These are phyloP conservation scores for Salmacisia buchloeana DNA, from an alignment of 1,284 basidiomycete species.

Conservation along the genomic window DNA sequence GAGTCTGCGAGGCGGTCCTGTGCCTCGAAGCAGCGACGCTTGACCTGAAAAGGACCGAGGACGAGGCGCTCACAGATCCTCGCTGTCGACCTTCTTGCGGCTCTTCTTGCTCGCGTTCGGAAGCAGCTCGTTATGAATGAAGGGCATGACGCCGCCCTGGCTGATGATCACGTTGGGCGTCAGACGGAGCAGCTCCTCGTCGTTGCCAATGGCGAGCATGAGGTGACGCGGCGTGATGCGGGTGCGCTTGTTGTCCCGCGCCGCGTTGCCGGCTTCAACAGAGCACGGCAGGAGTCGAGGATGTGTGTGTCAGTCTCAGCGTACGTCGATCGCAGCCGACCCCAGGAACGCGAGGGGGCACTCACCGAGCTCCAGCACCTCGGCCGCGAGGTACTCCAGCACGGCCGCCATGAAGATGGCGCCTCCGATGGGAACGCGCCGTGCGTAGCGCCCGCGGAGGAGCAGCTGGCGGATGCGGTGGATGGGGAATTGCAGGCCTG, in stretches of 20 bases:
- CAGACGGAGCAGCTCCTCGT: constrained; percentile 71
- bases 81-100: constrained; percentile 49
- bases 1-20: no score
- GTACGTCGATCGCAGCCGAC: neutral
- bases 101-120: constrained; percentile 63
- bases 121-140: constrained; percentile 76
- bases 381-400: constrained; percentile 81
- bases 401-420: constrained; percentile 88
- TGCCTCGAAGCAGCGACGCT: no score
- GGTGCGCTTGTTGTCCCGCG: constrained; percentile 54
- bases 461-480: constrained; percentile 92
- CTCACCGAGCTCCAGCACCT: constrained; percentile 71
- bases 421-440: constrained; percentile 85
- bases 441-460: constrained; percentile 83
- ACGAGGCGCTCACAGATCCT: no score
- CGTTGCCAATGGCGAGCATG: constrained; percentile 88
- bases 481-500: constrained; percentile 67
- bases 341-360: neutral
- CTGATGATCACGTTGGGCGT: constrained; percentile 57
- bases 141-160: constrained; percentile 87
- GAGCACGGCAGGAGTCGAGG: neutral
- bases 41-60: no score
- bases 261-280: constrained; percentile 58
- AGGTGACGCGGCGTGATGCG: constrained; percentile 91
- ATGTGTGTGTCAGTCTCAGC: neutral